A percentile compares a stretch with the other conserved stretches of the same genome.
These are phyloP conservation scores for Skeletonema menzelii DNA, from an alignment of 108 stramenopile species.

Conservation along the genomic window DNA sequence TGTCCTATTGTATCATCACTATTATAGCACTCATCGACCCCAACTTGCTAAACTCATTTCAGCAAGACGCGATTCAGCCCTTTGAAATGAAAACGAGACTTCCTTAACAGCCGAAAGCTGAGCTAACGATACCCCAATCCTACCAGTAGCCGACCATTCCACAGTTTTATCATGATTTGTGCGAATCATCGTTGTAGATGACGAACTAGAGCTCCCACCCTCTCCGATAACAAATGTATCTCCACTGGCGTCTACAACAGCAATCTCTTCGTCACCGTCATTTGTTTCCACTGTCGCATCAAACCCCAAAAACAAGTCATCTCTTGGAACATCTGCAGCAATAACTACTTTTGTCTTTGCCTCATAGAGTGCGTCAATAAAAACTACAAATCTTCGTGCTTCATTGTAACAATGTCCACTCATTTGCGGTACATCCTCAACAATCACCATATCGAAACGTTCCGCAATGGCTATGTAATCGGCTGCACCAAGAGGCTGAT, in stretches of 20 bases:
- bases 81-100: constrained; percentile 48
- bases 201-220: constrained; percentile 51
- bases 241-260: constrained; percentile 2
- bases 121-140: constrained; percentile 49
- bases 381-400: constrained; percentile 59
- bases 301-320: constrained; percentile 48
- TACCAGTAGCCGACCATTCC: constrained; percentile 54
- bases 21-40: constrained; percentile 5
- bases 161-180: constrained; percentile 19
- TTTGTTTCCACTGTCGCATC: constrained; percentile 33
- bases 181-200: constrained; percentile 40
- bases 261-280: constrained; percentile 55
- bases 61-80: constrained; percentile 43
- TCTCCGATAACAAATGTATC: constrained; percentile 33
- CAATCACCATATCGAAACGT: constrained; percentile 17
- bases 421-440: constrained; percentile 28
- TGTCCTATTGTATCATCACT: no score
- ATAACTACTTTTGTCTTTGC: constrained; percentile 28
- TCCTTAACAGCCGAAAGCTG: constrained; percentile 47
- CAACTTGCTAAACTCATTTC: constrained; percentile 37
- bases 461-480: constrained; percentile 27
- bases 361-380: constrained; percentile 72
- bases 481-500: constrained; percentile 35
- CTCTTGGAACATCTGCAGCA: constrained; percentile 30
- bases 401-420: constrained; percentile 33